Evolutionary conservation across 352 stramenopile species (phyloP), one percentile per base, ranked within the genome.

Genomic region (Globisporangium spiculum): DNA sequence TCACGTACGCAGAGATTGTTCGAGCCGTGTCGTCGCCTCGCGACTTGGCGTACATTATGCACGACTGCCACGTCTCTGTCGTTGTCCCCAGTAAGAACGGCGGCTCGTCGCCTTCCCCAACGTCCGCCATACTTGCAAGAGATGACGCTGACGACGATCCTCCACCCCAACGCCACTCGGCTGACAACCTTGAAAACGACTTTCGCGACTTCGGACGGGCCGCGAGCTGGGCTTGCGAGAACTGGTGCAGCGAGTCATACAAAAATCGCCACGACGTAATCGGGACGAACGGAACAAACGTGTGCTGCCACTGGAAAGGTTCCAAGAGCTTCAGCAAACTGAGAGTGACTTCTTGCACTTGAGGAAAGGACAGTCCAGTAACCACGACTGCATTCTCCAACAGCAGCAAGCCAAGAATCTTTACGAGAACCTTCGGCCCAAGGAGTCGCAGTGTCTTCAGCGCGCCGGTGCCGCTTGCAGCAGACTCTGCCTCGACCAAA

Each of bases 231-330:
- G 78, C 67, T 38, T 88, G 73, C 27, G 82, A 73, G 64, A 90
- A 86, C 27, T 83, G 75, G 48, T 83, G 78, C 32, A 88, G 65
- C 52, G 81, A 69, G 61, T 96, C 86, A 14, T 83, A 75, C 26
- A 94, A 67, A 60, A 91, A 92, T 24, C 77, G 74, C 81, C 86
- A 93, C 3, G 85, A 93, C 27, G 85, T 72, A 16, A 92, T 78
- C 12, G 86, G 84, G 8, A 94, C 66, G 60, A 93, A 94, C 27
- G 88, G 86, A 4, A 93, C 57, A 55, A 91, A 90, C 24, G 83
- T 90, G 68, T 92, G 84, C 53, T 91, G 83, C 88, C 88, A 96
- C 26, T 66, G 74, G 65, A 96, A 96, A n/a, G 88, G 88, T 50
- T 86, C 69, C 12, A 96, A 65, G 32, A 96, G 66, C 67, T 86